Conservation (phyloP, 2,329 filamentous ascomycete genomes). For the Chalaropsis ovoidea region DNA sequence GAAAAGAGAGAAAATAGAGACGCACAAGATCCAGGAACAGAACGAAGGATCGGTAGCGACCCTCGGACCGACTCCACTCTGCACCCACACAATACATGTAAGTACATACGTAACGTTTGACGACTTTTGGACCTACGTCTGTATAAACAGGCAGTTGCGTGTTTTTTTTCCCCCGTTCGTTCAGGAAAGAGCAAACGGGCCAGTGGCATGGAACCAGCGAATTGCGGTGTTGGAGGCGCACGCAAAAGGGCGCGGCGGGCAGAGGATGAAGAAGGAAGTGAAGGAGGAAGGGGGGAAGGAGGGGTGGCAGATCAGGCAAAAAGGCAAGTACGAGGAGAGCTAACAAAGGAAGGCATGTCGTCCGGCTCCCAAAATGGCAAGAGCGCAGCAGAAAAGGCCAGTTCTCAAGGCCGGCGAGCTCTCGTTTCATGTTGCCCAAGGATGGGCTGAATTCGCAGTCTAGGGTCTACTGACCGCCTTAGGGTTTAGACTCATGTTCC, state of each 20-base stretch:
- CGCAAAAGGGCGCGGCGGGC: neutral
- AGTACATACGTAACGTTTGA: neutral
- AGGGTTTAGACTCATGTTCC: too few species aligned
- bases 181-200: neutral
- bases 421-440: too few species aligned
- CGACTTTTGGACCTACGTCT: neutral
- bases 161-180: neutral
- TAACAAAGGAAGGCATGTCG: too few species aligned
- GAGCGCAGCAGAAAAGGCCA: too few species aligned
- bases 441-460: too few species aligned
- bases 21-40: constrained; percentile 1
- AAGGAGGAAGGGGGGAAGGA: neutral
- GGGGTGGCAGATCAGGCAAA: neutral
- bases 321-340: neutral
- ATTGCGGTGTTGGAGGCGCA: neutral
- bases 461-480: too few species aligned
- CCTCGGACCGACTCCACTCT: constrained; percentile 15
- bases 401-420: too few species aligned
- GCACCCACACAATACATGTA: neutral
- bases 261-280: neutral
- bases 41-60: constrained; percentile 1
- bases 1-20: neutral
- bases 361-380: too few species aligned
- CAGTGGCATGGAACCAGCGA: neutral
- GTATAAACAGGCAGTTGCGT: neutral